Evolutionary conservation across 2,329 filamentous ascomycete species (phyloP), one percentile per base, ranked within the genome.

Genomic region (Thelonectria blattea): DNA sequence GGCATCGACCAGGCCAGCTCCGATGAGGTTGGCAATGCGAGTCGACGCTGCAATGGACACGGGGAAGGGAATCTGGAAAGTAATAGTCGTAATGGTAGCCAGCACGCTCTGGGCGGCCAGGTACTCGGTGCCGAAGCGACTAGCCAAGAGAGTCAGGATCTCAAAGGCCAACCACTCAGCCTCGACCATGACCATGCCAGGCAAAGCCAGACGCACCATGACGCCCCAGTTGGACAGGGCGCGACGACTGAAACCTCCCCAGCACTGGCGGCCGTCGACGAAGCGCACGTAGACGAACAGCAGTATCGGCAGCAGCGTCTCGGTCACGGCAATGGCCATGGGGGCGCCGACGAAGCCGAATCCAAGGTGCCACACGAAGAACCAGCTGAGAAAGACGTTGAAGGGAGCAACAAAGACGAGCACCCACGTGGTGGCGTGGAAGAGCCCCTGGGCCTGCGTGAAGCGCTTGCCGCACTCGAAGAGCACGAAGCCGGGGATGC

Each of bases 111-210:
- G 93, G 0, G 95, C 93, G 0, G 94, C 94, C 1, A 98, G 85
- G 62, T 90, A 87, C 17, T 88, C 88, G 2, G 91, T 87, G 15
- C 91, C 91, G 59, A 97, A 88, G 68, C 91, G 91, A 52, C 89
- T 91, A 0, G 91, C 86, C 9, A 88, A 87, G n/a, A 97, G 82
- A 0, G 93, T 97, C 63, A 97, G 81, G 50, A 97, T 87, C 75
- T 98, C 94, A 74, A 98, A 98, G 7, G 93, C 93, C 11, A 97
- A 84, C 78, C 91, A 96, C 74, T 98, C 94, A 5, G 94, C 93
- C 74, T 96, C 88, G 2, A 98, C 90, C 93, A 97, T 97, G 65
- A 97, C 80, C 74, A 98, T 88, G 1, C 94, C 94, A 0, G 94
- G 93, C 12, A 97, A 80, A 0, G 94, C 92, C 39, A 98, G 88